phyloP scores from a whole-genome alignment of 768 basidiomycete species.

The Collybiopsis luxurians region DNA sequence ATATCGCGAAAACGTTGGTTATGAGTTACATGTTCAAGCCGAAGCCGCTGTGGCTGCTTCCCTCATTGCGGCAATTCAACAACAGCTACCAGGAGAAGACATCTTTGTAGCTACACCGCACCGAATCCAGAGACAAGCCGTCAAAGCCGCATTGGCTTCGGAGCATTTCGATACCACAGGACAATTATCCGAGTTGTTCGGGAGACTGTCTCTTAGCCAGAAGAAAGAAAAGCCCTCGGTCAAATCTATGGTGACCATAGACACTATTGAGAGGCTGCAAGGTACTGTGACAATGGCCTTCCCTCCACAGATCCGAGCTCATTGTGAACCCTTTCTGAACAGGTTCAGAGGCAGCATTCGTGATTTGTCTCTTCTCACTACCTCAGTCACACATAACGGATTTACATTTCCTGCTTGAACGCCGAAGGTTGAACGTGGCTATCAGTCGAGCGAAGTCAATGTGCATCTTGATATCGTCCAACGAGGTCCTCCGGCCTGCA shows the following conservation, averaged over 20 bases:
- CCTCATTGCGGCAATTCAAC: slow-evolving; percentile 34
- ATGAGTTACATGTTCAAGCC: slow-evolving; percentile 44
- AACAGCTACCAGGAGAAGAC: slow-evolving; percentile 38
- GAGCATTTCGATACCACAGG: background rate
- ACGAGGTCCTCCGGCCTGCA: slow-evolving; percentile 41
- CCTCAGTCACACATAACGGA: slow-evolving; percentile 34
- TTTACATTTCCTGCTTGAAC: slow-evolving; percentile 43
- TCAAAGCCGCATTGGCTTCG: slow-evolving; percentile 34
- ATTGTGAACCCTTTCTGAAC: background rate
- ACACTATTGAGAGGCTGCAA: slow-evolving; percentile 51
- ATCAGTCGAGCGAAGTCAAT: slow-evolving; percentile 52
- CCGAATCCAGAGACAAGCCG: slow-evolving; percentile 50
- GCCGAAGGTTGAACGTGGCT: slow-evolving; percentile 49
- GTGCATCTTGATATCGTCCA: slow-evolving; percentile 45
- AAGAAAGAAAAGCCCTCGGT: background rate
- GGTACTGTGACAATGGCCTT: slow-evolving; percentile 23
- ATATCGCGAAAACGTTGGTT: slow-evolving; percentile 32
- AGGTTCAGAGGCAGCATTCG: slow-evolving; percentile 54
- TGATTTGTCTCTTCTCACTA: slow-evolving; percentile 50
- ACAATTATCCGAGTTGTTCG: background rate
- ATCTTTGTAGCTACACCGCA: slow-evolving; percentile 54
- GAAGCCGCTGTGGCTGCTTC: slow-evolving; percentile 48
- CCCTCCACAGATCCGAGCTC: background rate
- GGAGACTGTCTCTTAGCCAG: background rate
- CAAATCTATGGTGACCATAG: slow-evolving; percentile 35